These are phyloP conservation scores for Fusarium austroafricanum DNA, from an alignment of 2,329 filamentous ascomycete species.

Conservation along the genomic window DNA sequence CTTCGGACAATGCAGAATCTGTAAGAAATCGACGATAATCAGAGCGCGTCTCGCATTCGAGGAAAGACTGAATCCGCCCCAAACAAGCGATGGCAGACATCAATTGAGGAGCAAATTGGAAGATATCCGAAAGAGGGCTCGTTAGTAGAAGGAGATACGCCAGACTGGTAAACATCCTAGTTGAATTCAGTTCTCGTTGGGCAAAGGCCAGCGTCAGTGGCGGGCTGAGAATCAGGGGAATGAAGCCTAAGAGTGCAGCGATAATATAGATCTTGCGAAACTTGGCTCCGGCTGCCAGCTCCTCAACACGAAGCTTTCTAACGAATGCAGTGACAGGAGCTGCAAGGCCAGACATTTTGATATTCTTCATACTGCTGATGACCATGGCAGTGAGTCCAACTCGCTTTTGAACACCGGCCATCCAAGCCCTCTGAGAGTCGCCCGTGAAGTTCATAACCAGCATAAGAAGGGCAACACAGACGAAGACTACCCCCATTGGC, in stretches of 20 bases:
- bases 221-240: conserved; percentile 52
- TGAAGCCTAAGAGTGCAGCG: conserved; percentile 45
- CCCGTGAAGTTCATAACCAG: conserved; percentile 30
- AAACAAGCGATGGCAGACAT: conserved; percentile 7
- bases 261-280: conserved; percentile 43
- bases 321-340: conserved; percentile 45
- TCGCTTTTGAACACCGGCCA: conserved; percentile 50
- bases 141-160: conserved; percentile 1
- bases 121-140: neutral
- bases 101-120: neutral
- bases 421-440: conserved; percentile 50
- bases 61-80: conserved; percentile 1
- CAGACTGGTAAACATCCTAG: conserved; percentile 48
- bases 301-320: conserved; percentile 44
- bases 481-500: conserved; percentile 58
- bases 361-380: conserved; percentile 49
- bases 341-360: conserved; percentile 48
- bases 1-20: neutral
- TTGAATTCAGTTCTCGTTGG: conserved; percentile 37
- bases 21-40: neutral
- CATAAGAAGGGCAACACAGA: conserved; percentile 35
- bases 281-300: conserved; percentile 44
- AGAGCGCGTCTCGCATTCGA: neutral
- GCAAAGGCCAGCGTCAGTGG: conserved; percentile 49
- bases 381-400: conserved; percentile 48